These are phyloP conservation scores for Conticribra guillardii DNA, from an alignment of 108 stramenopile species.

Conservation along the genomic window DNA sequence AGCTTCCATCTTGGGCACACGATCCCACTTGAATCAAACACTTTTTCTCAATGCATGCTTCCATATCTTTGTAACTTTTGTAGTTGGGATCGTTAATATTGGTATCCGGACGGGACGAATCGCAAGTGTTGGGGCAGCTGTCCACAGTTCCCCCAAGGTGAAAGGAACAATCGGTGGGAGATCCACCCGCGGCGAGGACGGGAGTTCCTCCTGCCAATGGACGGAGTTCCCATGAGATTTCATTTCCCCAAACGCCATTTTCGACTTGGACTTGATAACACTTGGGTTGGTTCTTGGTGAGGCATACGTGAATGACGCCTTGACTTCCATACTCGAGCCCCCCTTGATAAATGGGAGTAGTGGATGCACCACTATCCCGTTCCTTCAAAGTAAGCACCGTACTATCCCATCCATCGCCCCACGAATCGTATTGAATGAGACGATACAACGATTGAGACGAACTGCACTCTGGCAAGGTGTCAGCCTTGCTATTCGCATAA, in stretches of 20 bases:
- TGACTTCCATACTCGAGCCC: constrained; percentile 70
- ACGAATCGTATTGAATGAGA: constrained; percentile 78
- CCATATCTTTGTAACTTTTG: constrained; percentile 76
- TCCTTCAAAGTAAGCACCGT: constrained; percentile 58
- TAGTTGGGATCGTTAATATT: constrained; percentile 74
- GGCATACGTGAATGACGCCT: constrained; percentile 76
- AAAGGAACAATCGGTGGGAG: constrained; percentile 62
- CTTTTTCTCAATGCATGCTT: constrained; percentile 72
- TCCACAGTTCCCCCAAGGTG: constrained; percentile 42
- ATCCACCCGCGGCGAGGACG: constrained; percentile 69
- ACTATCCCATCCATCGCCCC: constrained; percentile 90
- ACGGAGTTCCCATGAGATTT: constrained; percentile 87
- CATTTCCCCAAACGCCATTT: constrained; percentile 89
- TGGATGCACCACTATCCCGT: constrained; percentile 5
- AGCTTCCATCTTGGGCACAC: constrained; percentile 64
- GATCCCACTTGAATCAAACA: constrained; percentile 81
- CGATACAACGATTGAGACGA: constrained; percentile 56
- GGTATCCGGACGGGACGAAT: constrained; percentile 65
- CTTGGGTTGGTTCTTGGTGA: constrained; percentile 52
- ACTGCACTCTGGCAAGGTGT: constrained; percentile 33
- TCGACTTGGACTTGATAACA: constrained; percentile 77
- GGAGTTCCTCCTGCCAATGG: constrained; percentile 62
- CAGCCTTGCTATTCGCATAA: constrained; percentile 10
- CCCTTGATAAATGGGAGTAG: constrained; percentile 59
- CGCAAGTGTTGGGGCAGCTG: constrained; percentile 68